Conservation (phyloP, 225 moss, liverwort and hornwort species). For the Marchantia polymorpha region DNA sequence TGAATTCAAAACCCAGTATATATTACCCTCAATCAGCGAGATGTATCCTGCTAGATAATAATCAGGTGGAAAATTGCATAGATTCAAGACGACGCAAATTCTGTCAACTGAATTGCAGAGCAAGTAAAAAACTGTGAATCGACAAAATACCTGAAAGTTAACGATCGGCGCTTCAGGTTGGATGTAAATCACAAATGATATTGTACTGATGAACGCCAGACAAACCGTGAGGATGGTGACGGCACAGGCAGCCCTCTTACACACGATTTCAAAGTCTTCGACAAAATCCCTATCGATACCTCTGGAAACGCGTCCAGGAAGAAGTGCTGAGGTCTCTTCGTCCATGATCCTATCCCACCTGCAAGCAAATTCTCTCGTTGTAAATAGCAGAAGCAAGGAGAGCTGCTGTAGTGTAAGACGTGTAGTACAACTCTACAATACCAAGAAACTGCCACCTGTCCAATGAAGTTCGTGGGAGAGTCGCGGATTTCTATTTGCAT, state of each 20-base stretch:
- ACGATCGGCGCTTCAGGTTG: conserved; percentile 15
- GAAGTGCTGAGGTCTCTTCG: conserved; percentile 6
- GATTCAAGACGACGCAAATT: background rate
- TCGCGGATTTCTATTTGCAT: too few relatives aligned
- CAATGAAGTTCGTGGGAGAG: background rate
- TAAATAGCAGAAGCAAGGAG: background rate
- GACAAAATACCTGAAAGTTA: conserved; percentile 9
- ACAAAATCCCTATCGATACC: background rate
- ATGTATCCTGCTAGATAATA: background rate
- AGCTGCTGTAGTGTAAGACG: background rate
- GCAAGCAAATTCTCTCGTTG: background rate
- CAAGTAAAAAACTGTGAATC: background rate
- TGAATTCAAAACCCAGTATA: background rate
- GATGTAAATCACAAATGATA: conserved; percentile 8
- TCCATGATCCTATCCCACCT: background rate
- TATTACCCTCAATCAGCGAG: background rate
- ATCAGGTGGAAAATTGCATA: background rate
- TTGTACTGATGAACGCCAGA: conserved; percentile 1
- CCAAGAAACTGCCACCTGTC: background rate
- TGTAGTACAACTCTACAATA: background rate
- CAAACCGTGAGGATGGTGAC: background rate
- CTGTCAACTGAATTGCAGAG: background rate
- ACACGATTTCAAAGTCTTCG: conserved; percentile 22
- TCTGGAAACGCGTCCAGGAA: background rate
- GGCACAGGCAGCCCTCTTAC: conserved; percentile 15